A percentile compares a stretch with the other conserved stretches of the same genome.
Evolutionary conservation across 2,329 filamentous ascomycete species (phyloP).

Genomic region (Ophiostoma quercus): DNA sequence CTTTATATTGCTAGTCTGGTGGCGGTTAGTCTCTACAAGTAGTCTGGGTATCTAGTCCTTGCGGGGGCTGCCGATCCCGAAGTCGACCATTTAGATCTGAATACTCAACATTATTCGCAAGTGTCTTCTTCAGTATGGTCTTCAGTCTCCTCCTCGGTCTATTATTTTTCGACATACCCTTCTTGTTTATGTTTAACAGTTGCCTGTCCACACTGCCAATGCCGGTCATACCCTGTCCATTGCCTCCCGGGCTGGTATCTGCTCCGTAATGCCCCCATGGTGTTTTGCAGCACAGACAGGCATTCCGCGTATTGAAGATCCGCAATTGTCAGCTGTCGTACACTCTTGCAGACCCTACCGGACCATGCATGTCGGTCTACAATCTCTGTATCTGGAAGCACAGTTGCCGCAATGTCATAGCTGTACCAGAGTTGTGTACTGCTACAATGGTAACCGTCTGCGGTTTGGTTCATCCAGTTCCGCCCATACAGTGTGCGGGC

Average conservation of each 20-base stretch:
- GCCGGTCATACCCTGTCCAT: not conserved
- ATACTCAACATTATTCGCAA: not conserved
- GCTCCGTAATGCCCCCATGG: not conserved
- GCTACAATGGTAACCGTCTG: not conserved
- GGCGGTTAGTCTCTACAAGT: not conserved
- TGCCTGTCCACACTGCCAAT: not conserved
- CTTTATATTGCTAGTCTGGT: not conserved
- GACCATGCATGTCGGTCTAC: not conserved
- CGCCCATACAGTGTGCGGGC: not conserved
- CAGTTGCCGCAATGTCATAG: not conserved
- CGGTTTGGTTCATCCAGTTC: not conserved
- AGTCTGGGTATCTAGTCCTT: not conserved
- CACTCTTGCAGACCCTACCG: not conserved
- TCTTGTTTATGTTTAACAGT: not conserved
- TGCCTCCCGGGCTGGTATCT: not conserved
- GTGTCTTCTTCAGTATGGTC: not conserved
- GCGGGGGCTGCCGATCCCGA: constrained; percentile 3
- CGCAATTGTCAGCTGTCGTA: not conserved
- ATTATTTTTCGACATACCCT: not conserved
- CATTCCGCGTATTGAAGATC: not conserved
- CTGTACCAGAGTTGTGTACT: not conserved
- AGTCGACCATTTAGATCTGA: not conserved
- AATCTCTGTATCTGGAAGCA: not conserved
- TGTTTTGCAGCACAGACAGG: not conserved
- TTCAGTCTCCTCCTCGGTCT: not conserved